phyloP scores from a whole-genome alignment of 2,329 filamentous ascomycete species.

The Aureobasidium sp. region DNA sequence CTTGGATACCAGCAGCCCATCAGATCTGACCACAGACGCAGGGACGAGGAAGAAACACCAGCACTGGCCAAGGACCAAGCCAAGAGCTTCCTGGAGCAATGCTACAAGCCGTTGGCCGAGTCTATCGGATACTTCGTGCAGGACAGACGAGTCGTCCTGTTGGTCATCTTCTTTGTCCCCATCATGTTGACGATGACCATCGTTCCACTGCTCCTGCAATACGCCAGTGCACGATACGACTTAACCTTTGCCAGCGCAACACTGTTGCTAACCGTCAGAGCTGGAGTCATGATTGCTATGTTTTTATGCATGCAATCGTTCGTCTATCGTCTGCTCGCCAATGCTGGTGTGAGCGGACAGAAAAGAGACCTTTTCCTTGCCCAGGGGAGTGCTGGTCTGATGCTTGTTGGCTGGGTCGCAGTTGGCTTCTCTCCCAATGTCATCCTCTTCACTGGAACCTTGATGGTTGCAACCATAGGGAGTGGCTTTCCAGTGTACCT shows the following conservation, averaged over 20 bases:
- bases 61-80: neutral
- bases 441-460: slow-evolving; percentile 23
- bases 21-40: no score
- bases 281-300: slow-evolving; percentile 20
- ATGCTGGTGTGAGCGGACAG: slow-evolving; percentile 15
- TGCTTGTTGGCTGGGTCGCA: slow-evolving; percentile 21
- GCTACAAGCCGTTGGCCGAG: neutral
- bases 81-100: neutral
- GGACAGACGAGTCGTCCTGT: slow-evolving; percentile 24
- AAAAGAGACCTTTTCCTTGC: slow-evolving; percentile 25
- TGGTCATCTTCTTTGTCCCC: slow-evolving; percentile 24
- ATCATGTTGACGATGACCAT: slow-evolving; percentile 17
- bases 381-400: slow-evolving; percentile 20
- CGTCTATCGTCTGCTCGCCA: slow-evolving; percentile 18
- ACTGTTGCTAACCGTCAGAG: slow-evolving; percentile 23
- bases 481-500: slow-evolving; percentile 35
- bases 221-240: slow-evolving; percentile 42
- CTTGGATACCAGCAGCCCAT: slow-evolving; percentile 17
- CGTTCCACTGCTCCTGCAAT: slow-evolving; percentile 38
- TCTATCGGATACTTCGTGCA: slow-evolving; percentile 22
- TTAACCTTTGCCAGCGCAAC: slow-evolving; percentile 34
- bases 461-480: slow-evolving; percentile 40
- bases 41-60: neutral
- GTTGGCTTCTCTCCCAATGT: slow-evolving; percentile 24
- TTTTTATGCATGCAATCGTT: slow-evolving; percentile 24